These are phyloP conservation scores for Mycena indigotica DNA, from an alignment of 768 basidiomycete genomes.

Conservation along the genomic window DNA sequence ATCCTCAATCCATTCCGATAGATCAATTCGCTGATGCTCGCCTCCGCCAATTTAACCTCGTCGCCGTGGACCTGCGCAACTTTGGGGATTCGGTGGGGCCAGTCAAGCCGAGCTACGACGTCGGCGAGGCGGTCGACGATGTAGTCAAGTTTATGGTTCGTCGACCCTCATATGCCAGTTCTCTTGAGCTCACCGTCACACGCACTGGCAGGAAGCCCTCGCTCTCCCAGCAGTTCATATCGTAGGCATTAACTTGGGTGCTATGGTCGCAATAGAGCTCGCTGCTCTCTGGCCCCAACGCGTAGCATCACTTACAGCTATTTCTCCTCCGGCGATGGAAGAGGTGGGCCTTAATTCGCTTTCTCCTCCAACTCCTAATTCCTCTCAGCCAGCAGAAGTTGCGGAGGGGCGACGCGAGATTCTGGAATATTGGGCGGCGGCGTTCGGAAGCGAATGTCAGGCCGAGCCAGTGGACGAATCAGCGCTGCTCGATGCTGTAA, in stretches of 20 bases:
- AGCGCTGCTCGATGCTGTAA: slow-evolving; percentile 15
- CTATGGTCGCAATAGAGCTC: slow-evolving; percentile 28
- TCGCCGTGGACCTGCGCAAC: slow-evolving; percentile 30
- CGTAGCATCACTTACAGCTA: slow-evolving; percentile 28
- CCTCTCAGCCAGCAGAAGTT: slow-evolving; percentile 8
- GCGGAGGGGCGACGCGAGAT: slow-evolving; percentile 19
- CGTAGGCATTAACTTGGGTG: slow-evolving; percentile 31
- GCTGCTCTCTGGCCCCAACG: slow-evolving; percentile 25
- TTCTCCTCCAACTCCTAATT: not conserved
- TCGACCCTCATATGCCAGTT: not conserved
- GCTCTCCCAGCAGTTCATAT: slow-evolving; percentile 31
- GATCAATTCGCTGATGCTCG: slow-evolving; percentile 30
- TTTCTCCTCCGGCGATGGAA: slow-evolving; percentile 27
- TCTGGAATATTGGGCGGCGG: slow-evolving; percentile 11
- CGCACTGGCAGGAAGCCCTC: slow-evolving; percentile 30
- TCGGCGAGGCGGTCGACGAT: slow-evolving; percentile 31
- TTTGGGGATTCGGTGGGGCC: slow-evolving; percentile 29
- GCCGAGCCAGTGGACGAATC: slow-evolving; percentile 1
- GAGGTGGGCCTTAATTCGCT: slow-evolving; percentile 19
- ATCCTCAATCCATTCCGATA: too few relatives aligned
- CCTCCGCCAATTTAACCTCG: slow-evolving; percentile 32
- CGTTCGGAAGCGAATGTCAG: too few relatives aligned
- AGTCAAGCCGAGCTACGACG: slow-evolving; percentile 23
- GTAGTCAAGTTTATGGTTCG: slow-evolving; percentile 30
- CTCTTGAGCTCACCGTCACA: not conserved